Evolutionary conservation across 129 eudicot genomes (phyloP), one percentile per base, ranked within the genome.

Genomic region (Sambucus nigra): DNA sequence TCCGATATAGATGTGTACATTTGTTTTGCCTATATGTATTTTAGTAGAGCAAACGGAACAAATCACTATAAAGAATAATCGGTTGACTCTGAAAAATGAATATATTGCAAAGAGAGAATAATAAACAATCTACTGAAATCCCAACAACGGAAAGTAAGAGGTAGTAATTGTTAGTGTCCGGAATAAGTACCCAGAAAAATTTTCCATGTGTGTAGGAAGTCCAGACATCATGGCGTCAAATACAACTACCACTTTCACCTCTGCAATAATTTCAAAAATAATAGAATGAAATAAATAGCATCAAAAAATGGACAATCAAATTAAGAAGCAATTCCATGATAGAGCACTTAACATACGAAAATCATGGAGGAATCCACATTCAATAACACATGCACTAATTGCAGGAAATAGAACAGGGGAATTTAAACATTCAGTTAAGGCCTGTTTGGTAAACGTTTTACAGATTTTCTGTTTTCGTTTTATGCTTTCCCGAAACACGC

Each of bases 201-300:
- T 66, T 77, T 89, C 98, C 70, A 66, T 86, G 83, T 80, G 94
- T 38, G 83, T 79, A 53, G 81, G 84, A 19, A 70, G 78, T 32
- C 94, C 94, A 13, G 95, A 91, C 94, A 71, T 72, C 87, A 64
- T 59, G 28, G 95, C 95, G 76, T 91, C 99, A 82, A 91, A 91
- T 53, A 91, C 99, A 60, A 77, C 94, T 57, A 91, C 95, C 81
- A 91, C 99, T 76, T 80, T 86, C 33, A 91, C 89, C 65, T 82
- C 95, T 91, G 94, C 5, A 72, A 41, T 55, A 47, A 18, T 39
- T 25, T 16, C 61, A 69, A 49, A 63, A 29, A 29, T 16, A 39
- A 65, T 55, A 53, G 25, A 12, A 54, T 69, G 19, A 57, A 39
- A 29, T 19, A 5, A 38, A n/a, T 49, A 21, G 11, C 47, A 16